These are phyloP conservation scores for Aristolochia fimbriata DNA, from an alignment of 164 flowering plant species.

Conservation along the genomic window DNA sequence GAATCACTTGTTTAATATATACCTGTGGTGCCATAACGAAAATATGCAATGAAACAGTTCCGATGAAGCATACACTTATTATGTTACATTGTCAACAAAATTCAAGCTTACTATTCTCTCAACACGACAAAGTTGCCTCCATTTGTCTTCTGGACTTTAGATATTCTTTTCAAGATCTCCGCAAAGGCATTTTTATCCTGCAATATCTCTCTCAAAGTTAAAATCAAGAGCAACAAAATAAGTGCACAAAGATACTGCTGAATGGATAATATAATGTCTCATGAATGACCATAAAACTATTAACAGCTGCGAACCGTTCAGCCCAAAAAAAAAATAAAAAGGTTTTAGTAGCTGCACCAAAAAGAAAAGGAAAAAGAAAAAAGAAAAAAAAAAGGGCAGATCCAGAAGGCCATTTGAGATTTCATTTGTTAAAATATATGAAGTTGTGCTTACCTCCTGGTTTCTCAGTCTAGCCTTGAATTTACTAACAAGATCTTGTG, in stretches of 20 bases:
- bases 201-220: conserved; percentile 1
- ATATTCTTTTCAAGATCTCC: conserved; percentile 58
- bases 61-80: too few species aligned
- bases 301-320: background rate
- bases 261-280: too few species aligned
- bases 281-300: background rate
- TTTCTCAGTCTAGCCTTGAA: conserved; percentile 63
- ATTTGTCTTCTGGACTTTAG: conserved; percentile 72
- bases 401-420: background rate
- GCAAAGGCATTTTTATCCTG: conserved; percentile 87
- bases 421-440: too few species aligned
- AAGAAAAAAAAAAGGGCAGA: background rate
- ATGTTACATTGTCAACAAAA: background rate
- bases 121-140: conserved; percentile 62
- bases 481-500: conserved; percentile 78
- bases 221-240: background rate
- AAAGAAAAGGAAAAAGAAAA: background rate
- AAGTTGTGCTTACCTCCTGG: conserved; percentile 41
- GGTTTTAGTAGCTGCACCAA: background rate
- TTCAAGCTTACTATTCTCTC: conserved; percentile 31
- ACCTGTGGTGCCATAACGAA: too few species aligned
- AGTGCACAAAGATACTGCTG: too few species aligned
- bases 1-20: too few species aligned
- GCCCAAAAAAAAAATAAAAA: background rate
- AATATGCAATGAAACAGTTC: too few species aligned